Conservation (phyloP, 352 stramenopile species). For the Phytophthora sojae region DNA sequence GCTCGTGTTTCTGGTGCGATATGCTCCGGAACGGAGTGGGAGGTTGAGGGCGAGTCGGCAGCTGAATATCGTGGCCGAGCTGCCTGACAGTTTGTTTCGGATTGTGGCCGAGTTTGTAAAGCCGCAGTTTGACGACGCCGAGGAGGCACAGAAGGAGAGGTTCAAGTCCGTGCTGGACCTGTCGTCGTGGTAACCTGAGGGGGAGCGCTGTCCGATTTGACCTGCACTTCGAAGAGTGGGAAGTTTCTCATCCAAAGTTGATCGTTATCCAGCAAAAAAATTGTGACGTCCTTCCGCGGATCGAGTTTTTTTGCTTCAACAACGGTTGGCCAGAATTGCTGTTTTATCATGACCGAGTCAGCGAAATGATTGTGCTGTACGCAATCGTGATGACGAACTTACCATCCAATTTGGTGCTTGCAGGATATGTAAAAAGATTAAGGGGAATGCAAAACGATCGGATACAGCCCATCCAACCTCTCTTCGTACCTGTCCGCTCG, state of each 20-base stretch:
- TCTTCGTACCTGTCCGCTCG: neutral
- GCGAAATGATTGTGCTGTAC: too few relatives aligned
- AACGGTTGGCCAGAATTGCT: too few relatives aligned
- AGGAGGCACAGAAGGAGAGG: constrained; percentile 33
- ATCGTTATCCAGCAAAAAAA: too few relatives aligned
- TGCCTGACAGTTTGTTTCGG: constrained; percentile 19
- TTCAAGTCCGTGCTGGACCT: constrained; percentile 30
- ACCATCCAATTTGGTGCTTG: neutral
- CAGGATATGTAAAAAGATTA: neutral
- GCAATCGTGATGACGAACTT: neutral
- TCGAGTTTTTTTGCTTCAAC: too few relatives aligned
- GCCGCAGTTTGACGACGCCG: constrained; percentile 30
- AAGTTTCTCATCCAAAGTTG: too few relatives aligned
- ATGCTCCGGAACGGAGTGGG: constrained; percentile 5
- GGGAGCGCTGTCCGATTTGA: neutral
- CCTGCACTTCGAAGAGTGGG: neutral
- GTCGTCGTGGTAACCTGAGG: constrained; percentile 22
- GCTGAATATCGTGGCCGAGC: constrained; percentile 24
- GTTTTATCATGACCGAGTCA: too few relatives aligned
- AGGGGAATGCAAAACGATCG: neutral
- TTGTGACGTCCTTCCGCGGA: too few relatives aligned
- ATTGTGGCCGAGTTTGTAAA: constrained; percentile 27
- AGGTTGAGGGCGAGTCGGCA: neutral
- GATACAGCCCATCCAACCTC: neutral
- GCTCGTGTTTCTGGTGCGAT: constrained; percentile 31